A percentile compares a stretch with the other conserved stretches of the same genome.
Evolutionary conservation across 164 flowering plant species (phyloP).

Genomic region (Saururus chinensis): DNA sequence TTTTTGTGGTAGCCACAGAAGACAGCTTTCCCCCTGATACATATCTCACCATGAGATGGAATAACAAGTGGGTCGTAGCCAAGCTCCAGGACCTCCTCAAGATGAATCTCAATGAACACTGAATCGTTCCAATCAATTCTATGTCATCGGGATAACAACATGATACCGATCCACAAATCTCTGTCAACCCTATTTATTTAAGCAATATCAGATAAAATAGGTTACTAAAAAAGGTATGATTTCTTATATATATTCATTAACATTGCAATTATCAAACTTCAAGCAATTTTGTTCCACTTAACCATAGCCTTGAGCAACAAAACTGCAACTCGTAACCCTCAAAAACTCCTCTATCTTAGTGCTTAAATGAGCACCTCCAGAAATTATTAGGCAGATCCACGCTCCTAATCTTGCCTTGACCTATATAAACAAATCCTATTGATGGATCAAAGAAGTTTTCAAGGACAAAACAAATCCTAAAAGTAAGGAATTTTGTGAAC

Average conservation of each 20-base stretch:
- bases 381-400: slow-evolving; percentile 64
- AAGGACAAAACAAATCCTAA: too few relatives aligned
- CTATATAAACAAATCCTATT: slow-evolving; percentile 24
- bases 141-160: slow-evolving; percentile 70
- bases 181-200: too few relatives aligned
- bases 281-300: slow-evolving; percentile 7
- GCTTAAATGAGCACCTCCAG: too few relatives aligned
- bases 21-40: too few relatives aligned
- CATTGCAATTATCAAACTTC: too few relatives aligned
- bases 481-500: too few relatives aligned
- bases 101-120: slow-evolving; percentile 56
- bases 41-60: slow-evolving; percentile 82
- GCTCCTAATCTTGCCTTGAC: slow-evolving; percentile 82
- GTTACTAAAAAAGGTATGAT: too few relatives aligned
- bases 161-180: slow-evolving; percentile 56
- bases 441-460: not conserved
- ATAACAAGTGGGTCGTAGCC: slow-evolving; percentile 70
- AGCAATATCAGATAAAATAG: too few relatives aligned
- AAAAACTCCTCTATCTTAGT: slow-evolving; percentile 79
- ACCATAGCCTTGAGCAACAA: slow-evolving; percentile 89
- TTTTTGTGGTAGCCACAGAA: too few relatives aligned
- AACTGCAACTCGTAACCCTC: slow-evolving; percentile 79
- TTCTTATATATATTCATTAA: too few relatives aligned
- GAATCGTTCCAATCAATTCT: slow-evolving; percentile 63
- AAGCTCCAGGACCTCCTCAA: slow-evolving; percentile 92